Percentiles rank a stretch among this genome's conserved stretches.
Evolutionary conservation across 768 basidiomycete species (phyloP).

Genomic region (Strobilomyces dryophilus): DNA sequence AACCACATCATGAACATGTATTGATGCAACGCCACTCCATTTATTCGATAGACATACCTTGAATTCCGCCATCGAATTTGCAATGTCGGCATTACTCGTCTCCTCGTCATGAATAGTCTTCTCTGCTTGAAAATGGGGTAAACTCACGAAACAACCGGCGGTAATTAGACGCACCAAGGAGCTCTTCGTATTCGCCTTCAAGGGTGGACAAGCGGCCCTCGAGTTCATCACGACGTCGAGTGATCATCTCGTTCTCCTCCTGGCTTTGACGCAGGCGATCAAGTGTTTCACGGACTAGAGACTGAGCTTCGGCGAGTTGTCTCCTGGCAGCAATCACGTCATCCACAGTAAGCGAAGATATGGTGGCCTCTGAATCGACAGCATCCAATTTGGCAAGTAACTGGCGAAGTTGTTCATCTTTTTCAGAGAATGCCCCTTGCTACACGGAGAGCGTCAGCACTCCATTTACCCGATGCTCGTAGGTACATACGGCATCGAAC

Average conservation of each 20-base stretch:
- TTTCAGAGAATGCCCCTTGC: conserved; percentile 95
- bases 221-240: conserved; percentile 79
- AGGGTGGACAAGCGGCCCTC: conserved; percentile 76
- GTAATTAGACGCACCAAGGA: conserved; percentile 63
- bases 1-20: background rate
- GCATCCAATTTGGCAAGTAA: conserved; percentile 81
- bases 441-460: conserved; percentile 25
- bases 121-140: conserved; percentile 45
- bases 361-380: conserved; percentile 58
- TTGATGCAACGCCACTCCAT: background rate
- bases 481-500: conserved; percentile 78
- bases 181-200: conserved; percentile 94
- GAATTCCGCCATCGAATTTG: conserved; percentile 83
- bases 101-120: conserved; percentile 91
- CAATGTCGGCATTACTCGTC: conserved; percentile 74
- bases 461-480: background rate
- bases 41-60: conserved; percentile 52
- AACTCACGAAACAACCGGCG: background rate
- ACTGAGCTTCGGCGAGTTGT: conserved; percentile 87
- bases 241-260: conserved; percentile 87
- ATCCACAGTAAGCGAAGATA: conserved; percentile 60
- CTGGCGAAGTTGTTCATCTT: conserved; percentile 87
- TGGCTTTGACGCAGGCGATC: conserved; percentile 86
- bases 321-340: conserved; percentile 80
- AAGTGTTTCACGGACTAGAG: conserved; percentile 79